phyloP scores from a whole-genome alignment of 1,139 yeast species.

The Protomyces inouyei region DNA sequence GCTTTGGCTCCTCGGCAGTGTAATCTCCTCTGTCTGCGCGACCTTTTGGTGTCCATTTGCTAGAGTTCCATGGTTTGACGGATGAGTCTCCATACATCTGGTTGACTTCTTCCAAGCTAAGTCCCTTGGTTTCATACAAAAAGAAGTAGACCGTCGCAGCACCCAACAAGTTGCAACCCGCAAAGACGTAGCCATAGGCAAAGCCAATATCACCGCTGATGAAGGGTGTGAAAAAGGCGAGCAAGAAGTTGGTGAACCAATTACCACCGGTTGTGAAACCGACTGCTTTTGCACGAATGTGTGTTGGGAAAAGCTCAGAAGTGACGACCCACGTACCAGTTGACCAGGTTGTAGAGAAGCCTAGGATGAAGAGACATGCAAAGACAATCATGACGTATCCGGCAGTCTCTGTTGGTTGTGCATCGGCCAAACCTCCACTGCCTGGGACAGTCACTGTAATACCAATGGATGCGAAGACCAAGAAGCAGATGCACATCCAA shows the following conservation, averaged over 20 bases:
- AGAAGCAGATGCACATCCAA: conserved; percentile 61
- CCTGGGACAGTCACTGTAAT: conserved; percentile 52
- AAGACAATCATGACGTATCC: conserved; percentile 71
- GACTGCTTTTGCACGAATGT: conserved; percentile 75
- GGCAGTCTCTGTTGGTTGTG: conserved; percentile 41
- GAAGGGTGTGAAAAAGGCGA: conserved; percentile 71
- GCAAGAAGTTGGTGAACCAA: conserved; percentile 75
- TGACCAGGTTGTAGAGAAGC: conserved; percentile 79
- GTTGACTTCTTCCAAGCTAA: conserved; percentile 57
- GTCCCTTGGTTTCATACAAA: conserved; percentile 70
- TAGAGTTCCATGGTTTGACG: conserved; percentile 32
- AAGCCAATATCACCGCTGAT: conserved; percentile 58
- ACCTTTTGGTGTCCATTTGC: conserved; percentile 11
- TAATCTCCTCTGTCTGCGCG: neutral
- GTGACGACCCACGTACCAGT: conserved; percentile 70
- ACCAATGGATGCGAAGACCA: conserved; percentile 59
- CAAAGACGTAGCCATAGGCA: conserved; percentile 70
- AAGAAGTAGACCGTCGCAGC: conserved; percentile 59
- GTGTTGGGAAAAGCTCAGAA: conserved; percentile 73
- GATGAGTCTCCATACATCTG: conserved; percentile 31
- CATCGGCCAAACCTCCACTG: conserved; percentile 15
- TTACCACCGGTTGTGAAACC: conserved; percentile 64
- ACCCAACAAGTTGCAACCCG: conserved; percentile 58
- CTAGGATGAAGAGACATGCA: conserved; percentile 72
- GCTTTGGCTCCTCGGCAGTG: neutral